phyloP scores from a whole-genome alignment of 2,329 filamentous ascomycete species.

The Leptodontidium sp. region DNA sequence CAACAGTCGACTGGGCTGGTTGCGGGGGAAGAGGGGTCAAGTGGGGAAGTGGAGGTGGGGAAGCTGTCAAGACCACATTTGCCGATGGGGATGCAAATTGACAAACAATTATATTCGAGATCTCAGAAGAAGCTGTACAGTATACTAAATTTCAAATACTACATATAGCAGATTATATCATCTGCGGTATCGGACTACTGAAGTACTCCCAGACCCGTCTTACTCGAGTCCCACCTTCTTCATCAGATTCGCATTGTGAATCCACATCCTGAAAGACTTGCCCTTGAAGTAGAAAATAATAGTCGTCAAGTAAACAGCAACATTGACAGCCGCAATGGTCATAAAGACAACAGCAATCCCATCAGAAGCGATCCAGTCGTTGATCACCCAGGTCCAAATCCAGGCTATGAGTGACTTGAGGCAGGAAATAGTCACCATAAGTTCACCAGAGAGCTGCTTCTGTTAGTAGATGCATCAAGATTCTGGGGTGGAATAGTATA shows the following conservation, averaged over 20 bases:
- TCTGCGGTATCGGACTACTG: too few species aligned
- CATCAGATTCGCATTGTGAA: constrained; percentile 28
- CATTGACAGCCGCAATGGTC: constrained; percentile 33
- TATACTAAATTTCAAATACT: too few species aligned
- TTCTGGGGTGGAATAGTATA: constrained; percentile 31
- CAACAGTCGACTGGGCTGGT: too few species aligned
- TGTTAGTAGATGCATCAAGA: constrained; percentile 43
- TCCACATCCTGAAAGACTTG: constrained; percentile 35
- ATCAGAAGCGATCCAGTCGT: constrained; percentile 19
- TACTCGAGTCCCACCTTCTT: constrained; percentile 28
- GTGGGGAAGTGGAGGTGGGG: not conserved
- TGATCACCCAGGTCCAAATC: constrained; percentile 43
- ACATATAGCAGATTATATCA: too few species aligned
- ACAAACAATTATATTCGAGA: too few species aligned
- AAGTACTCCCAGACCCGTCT: not conserved
- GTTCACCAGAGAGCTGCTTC: constrained; percentile 41
- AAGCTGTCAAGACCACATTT: too few species aligned
- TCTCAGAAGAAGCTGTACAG: too few species aligned
- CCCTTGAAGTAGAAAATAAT: constrained; percentile 34
- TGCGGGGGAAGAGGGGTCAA: not conserved
- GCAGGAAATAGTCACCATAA: constrained; percentile 45
- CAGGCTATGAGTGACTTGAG: constrained; percentile 44
- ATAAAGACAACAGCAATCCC: constrained; percentile 34
- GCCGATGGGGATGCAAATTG: too few species aligned
- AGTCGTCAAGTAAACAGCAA: constrained; percentile 27